Conservation (phyloP, 139 green algal genomes). For the Chlamydomonas applanata region DNA sequence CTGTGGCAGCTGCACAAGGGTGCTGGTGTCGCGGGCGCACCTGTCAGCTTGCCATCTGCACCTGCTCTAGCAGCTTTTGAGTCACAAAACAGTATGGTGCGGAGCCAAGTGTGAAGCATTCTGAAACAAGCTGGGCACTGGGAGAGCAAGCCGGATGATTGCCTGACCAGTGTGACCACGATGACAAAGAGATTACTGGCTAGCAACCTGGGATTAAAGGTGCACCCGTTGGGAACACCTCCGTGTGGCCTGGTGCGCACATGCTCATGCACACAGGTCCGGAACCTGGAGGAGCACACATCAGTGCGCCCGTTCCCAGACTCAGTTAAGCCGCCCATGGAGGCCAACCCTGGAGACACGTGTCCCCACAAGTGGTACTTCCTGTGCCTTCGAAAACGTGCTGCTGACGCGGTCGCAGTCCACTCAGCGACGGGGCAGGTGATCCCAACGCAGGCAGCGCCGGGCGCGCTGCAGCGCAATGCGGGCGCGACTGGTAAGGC, state of each 20-base stretch:
- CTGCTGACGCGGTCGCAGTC: background rate
- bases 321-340: slow-evolving; percentile 30
- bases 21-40: too few species aligned
- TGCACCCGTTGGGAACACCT: background rate
- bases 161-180: background rate
- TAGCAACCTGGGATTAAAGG: background rate
- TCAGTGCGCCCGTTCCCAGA: slow-evolving; percentile 68
- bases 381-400: slow-evolving; percentile 32
- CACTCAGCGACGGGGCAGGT: background rate
- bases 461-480: slow-evolving; percentile 4
- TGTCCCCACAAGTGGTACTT: slow-evolving; percentile 23
- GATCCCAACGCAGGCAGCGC: background rate
- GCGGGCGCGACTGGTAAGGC: background rate
- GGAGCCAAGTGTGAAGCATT: too few species aligned
- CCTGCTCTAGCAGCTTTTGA: too few species aligned
- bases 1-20: too few species aligned
- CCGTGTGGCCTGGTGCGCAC: background rate
- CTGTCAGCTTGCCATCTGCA: too few species aligned
- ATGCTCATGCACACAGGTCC: background rate
- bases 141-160: too few species aligned
- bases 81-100: too few species aligned
- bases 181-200: background rate
- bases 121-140: too few species aligned
- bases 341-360: background rate
- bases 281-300: slow-evolving; percentile 61